Evolutionary conservation across 2,329 filamentous ascomycete genomes (phyloP).

Genomic region (Raffaelea albimanens): DNA sequence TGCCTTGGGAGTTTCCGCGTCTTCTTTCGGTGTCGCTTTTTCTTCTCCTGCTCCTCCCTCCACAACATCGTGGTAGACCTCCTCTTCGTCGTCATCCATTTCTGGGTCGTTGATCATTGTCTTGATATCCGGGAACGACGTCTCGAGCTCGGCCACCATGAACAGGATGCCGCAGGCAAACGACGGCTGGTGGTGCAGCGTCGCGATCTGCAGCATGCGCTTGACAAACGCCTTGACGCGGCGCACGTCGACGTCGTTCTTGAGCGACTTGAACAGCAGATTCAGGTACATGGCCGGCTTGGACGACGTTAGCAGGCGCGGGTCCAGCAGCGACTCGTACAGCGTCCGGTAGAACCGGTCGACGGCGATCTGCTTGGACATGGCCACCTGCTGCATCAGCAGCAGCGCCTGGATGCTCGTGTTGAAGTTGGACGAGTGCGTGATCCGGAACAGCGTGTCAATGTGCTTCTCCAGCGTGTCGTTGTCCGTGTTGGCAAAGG

Average conservation of each 20-base stretch:
- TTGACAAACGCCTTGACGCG: constrained; percentile 95
- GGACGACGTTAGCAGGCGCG: constrained; percentile 77
- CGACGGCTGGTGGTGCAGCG: constrained; percentile 84
- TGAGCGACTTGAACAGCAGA: constrained; percentile 77
- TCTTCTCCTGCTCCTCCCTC: constrained; percentile 57
- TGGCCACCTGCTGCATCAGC: constrained; percentile 85
- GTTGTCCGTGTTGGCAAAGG: constrained; percentile 77
- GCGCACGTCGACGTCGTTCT: constrained; percentile 80
- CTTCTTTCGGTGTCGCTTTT: constrained; percentile 22
- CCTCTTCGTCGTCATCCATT: constrained; percentile 61
- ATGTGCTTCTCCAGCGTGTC: constrained; percentile 78
- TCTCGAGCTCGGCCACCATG: constrained; percentile 71
- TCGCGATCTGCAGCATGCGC: constrained; percentile 77
- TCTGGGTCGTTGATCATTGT: constrained; percentile 74
- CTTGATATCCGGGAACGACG: constrained; percentile 69
- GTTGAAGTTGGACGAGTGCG: constrained; percentile 98
- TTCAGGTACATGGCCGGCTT: constrained; percentile 96
- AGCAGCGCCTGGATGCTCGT: constrained; percentile 93
- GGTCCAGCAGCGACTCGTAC: constrained; percentile 90
- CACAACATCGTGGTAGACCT: constrained; percentile 36
- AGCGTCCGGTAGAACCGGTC: constrained; percentile 93
- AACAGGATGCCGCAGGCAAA: constrained; percentile 93
- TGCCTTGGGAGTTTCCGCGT: constrained; percentile 15
- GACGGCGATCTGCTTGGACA: constrained; percentile 67
- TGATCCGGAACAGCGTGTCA: constrained; percentile 89